Percentiles rank a stretch among this genome's conserved stretches.
These are phyloP conservation scores for Fraxinus floribunda DNA, from an alignment of 305 asterid species.

Conservation along the genomic window DNA sequence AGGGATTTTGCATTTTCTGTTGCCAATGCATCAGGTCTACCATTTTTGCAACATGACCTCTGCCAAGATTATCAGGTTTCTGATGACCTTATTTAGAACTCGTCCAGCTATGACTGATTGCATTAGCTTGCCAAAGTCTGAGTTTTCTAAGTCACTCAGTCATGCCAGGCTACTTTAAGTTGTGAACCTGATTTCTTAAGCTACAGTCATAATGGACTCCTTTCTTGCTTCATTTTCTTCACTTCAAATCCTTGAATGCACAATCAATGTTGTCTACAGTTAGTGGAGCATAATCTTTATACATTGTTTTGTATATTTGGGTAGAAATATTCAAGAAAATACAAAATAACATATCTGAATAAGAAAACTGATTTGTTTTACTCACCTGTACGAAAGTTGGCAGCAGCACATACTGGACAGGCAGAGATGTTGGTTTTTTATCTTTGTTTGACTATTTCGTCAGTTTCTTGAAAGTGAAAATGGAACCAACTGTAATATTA, in stretches of 20 bases:
- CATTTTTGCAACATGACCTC: neutral
- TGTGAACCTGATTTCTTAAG: neutral
- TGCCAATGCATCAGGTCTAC: neutral
- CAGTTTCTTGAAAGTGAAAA: neutral
- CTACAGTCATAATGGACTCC: neutral
- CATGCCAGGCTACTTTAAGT: neutral
- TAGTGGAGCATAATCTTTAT: neutral
- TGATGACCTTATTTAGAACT: neutral
- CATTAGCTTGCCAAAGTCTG: neutral
- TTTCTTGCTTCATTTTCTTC: neutral
- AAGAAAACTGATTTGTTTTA: neutral
- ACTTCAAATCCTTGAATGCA: neutral
- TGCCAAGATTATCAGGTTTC: neutral
- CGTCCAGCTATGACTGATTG: neutral
- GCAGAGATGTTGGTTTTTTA: neutral
- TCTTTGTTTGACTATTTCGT: neutral
- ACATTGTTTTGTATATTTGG: neutral
- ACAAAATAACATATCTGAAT: neutral
- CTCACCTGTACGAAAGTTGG: neutral
- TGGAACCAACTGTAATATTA: neutral
- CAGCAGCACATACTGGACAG: neutral
- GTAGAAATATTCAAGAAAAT: neutral
- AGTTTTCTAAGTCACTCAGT: neutral
- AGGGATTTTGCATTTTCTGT: slow-evolving; percentile 3
- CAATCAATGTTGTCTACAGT: neutral